phyloP scores from a whole-genome alignment of 2,329 filamentous ascomycete species.

The Ophiocordyceps unilateralis region DNA sequence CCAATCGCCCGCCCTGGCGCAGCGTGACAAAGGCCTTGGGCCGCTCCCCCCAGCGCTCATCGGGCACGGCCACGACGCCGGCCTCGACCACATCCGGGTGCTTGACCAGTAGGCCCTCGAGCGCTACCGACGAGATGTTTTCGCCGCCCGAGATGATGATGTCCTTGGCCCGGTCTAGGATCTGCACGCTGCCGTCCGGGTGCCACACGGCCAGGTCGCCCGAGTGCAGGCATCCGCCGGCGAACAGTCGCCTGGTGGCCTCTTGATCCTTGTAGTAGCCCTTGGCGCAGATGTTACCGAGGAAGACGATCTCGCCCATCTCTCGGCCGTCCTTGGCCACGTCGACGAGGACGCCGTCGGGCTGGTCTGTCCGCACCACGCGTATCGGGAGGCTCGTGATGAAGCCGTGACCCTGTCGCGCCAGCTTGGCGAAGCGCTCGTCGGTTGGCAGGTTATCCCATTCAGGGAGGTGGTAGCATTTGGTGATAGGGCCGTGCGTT shows the following conservation, averaged over 20 bases:
- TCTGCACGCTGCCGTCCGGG: slow-evolving; percentile 77
- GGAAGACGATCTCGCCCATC: slow-evolving; percentile 53
- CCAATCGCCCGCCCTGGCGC: slow-evolving; percentile 38
- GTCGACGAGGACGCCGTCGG: slow-evolving; percentile 35
- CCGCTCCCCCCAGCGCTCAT: slow-evolving; percentile 89
- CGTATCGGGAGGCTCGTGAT: slow-evolving; percentile 66
- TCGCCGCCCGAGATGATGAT: slow-evolving; percentile 97
- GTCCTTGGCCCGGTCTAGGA: slow-evolving; percentile 86
- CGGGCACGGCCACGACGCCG: slow-evolving; percentile 72
- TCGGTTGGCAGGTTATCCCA: slow-evolving; percentile 62
- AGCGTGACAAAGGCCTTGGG: slow-evolving; percentile 87
- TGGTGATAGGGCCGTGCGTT: slow-evolving; percentile 92
- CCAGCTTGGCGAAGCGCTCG: slow-evolving; percentile 80
- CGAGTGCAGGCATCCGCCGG: slow-evolving; percentile 71
- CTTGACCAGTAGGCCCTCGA: slow-evolving; percentile 76
- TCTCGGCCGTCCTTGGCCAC: slow-evolving; percentile 30
- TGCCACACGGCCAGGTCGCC: slow-evolving; percentile 92
- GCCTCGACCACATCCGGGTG: slow-evolving; percentile 85
- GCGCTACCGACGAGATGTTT: slow-evolving; percentile 86
- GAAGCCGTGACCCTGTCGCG: slow-evolving; percentile 84
- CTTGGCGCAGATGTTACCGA: slow-evolving; percentile 79
- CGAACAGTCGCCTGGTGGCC: slow-evolving; percentile 75
- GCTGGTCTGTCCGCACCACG: slow-evolving; percentile 63
- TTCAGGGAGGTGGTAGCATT: slow-evolving; percentile 70
- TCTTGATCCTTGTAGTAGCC: slow-evolving; percentile 84